A percentile compares a stretch with the other conserved stretches of the same genome.
These are phyloP conservation scores for Annona cherimola DNA, from an alignment of 164 flowering plant genomes.

Conservation along the genomic window DNA sequence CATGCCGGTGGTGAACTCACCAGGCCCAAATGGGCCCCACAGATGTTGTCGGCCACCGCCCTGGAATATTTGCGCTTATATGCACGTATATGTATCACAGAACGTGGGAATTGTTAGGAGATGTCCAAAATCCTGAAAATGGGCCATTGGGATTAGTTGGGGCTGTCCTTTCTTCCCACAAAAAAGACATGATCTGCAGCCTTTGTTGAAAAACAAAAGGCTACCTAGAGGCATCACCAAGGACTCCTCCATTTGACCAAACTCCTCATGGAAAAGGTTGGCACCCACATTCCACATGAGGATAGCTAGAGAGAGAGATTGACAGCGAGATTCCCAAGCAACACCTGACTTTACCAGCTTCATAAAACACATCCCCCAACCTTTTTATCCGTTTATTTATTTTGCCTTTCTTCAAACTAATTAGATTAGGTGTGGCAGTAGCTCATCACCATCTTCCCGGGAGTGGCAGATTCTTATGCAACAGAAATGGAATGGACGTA, in stretches of 20 bases:
- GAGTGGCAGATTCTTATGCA: not conserved
- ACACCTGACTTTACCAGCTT: constrained; percentile 2
- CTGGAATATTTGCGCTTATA: no score
- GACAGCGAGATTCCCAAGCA: constrained; percentile 6
- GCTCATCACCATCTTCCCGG: not conserved
- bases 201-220: constrained; percentile 6
- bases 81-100: not conserved
- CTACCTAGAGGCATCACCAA: not conserved
- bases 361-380: not conserved
- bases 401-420: no score
- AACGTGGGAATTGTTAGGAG: constrained; percentile 5
- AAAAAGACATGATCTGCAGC: not conserved
- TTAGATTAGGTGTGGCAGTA: no score
- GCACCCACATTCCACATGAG: not conserved
- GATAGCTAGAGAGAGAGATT: not conserved
- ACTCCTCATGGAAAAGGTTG: not conserved
- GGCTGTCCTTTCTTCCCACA: constrained; percentile 3
- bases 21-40: constrained; percentile 2
- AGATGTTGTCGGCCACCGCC: constrained; percentile 8
- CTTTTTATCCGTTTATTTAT: no score
- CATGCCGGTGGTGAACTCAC: not conserved
- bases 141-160: constrained; percentile 10
- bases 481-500: not conserved
- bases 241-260: not conserved
- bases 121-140: not conserved